Evolutionary conservation across 2,329 filamentous ascomycete species (phyloP).

Genomic region (Paraphoma sp.): DNA sequence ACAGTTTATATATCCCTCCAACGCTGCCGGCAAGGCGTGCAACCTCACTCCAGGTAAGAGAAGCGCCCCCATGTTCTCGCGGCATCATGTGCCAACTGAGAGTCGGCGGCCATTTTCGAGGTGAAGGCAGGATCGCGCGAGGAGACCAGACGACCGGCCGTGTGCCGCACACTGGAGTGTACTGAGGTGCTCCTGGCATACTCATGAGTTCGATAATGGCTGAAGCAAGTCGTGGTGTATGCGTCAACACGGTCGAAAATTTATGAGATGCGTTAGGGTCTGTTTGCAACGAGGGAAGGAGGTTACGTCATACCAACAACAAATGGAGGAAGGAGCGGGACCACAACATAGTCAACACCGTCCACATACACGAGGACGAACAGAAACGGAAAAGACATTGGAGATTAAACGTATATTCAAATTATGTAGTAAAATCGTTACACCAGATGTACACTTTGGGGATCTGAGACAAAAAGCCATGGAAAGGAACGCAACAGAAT

Average conservation of each 20-base stretch:
- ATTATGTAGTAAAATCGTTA: constrained; percentile 1
- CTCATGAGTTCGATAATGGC: background rate
- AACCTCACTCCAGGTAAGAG: background rate
- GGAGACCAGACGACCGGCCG: background rate
- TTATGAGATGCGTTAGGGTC: no score
- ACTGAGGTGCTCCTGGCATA: background rate
- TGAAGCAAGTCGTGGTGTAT: background rate
- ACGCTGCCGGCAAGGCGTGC: background rate
- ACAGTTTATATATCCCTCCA: background rate
- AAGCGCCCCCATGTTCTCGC: background rate
- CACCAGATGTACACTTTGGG: constrained; percentile 6
- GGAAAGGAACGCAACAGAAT: background rate
- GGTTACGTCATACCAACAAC: background rate
- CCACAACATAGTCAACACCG: background rate
- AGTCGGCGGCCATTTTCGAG: background rate
- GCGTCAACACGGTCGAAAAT: no score
- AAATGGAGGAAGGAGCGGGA: background rate
- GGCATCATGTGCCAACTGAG: background rate
- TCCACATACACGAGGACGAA: no score
- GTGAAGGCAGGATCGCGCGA: background rate
- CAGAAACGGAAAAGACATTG: no score
- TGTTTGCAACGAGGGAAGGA: background rate
- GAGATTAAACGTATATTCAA: background rate
- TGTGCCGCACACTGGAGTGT: background rate
- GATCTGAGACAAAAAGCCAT: constrained; percentile 9